A percentile compares a stretch with the other conserved stretches of the same genome.
These are phyloP conservation scores for Stephanodiscus minutulus DNA, from an alignment of 108 stramenopile genomes.

Conservation along the genomic window DNA sequence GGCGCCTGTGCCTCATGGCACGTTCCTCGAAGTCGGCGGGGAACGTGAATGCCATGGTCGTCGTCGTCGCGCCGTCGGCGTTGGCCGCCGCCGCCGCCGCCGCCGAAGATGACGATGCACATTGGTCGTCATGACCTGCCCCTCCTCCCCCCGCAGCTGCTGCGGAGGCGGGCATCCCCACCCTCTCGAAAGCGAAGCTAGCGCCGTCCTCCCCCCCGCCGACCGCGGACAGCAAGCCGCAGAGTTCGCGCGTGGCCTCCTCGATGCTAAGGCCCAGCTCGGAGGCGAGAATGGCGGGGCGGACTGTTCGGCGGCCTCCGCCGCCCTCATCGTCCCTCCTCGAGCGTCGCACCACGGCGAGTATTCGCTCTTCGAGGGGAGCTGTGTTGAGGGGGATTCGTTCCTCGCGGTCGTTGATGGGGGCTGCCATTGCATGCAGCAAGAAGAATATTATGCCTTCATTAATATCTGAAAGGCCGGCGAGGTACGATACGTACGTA, in stretches of 20 bases:
- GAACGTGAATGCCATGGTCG: conserved; percentile 82
- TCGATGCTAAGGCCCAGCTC: conserved; percentile 73
- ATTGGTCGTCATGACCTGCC: background rate
- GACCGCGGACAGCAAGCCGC: conserved; percentile 71
- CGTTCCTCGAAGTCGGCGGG: conserved; percentile 72
- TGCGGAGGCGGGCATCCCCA: conserved; percentile 23
- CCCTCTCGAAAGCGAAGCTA: conserved; percentile 69
- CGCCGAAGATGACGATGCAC: background rate
- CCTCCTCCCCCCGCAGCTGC: too few species aligned
- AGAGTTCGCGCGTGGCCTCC: conserved; percentile 82
- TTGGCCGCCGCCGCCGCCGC: background rate
- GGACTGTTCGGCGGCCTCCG: conserved; percentile 41
- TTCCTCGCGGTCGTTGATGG: conserved; percentile 22
- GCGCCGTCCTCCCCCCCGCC: conserved; percentile 71
- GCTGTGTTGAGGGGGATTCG: conserved; percentile 20
- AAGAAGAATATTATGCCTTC: too few species aligned
- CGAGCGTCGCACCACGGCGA: conserved; percentile 10
- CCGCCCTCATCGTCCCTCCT: conserved; percentile 5
- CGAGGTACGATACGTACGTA: too few species aligned
- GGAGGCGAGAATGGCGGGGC: conserved; percentile 68
- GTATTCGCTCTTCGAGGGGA: conserved; percentile 35
- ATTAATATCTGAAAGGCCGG: too few species aligned
- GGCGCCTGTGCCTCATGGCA: conserved; percentile 43
- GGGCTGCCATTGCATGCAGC: too few species aligned
- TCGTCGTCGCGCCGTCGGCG: conserved; percentile 17